Conservation (phyloP, 2,329 filamentous ascomycete species). For the Ilyonectria sp. region DNA sequence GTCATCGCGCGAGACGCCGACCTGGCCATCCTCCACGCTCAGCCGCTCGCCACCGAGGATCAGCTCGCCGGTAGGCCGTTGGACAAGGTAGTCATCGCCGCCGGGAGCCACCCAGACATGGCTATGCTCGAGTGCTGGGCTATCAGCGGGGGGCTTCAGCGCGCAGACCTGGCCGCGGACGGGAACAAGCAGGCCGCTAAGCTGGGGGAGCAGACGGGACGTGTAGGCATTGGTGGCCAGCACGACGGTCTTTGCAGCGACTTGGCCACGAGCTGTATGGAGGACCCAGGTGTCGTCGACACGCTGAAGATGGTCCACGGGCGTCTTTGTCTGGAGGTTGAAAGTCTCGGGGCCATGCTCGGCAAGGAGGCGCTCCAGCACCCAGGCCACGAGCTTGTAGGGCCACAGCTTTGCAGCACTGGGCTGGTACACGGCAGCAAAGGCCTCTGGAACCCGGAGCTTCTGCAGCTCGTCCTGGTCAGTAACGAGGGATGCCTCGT, state of each 20-base stretch:
- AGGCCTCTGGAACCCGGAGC: slow-evolving; percentile 69
- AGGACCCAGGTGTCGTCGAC: slow-evolving; percentile 68
- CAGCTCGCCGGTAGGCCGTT: slow-evolving; percentile 73
- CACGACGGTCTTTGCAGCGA: slow-evolving; percentile 76
- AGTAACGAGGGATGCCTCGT: slow-evolving; percentile 60
- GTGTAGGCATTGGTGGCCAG: slow-evolving; percentile 90
- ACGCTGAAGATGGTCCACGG: slow-evolving; percentile 67
- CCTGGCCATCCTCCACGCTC: slow-evolving; percentile 61
- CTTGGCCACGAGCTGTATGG: slow-evolving; percentile 77
- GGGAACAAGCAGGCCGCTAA: slow-evolving; percentile 82
- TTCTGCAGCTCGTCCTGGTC: slow-evolving; percentile 59
- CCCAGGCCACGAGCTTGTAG: slow-evolving; percentile 84
- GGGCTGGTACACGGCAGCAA: slow-evolving; percentile 75
- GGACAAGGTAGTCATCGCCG: slow-evolving; percentile 80
- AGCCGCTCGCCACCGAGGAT: slow-evolving; percentile 81
- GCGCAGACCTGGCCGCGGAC: slow-evolving; percentile 82
- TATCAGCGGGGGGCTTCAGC: slow-evolving; percentile 68
- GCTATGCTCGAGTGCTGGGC: slow-evolving; percentile 65
- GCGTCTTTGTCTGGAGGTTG: slow-evolving; percentile 83
- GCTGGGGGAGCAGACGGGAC: slow-evolving; percentile 78
- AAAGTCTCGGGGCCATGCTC: slow-evolving; percentile 61
- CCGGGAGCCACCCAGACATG: slow-evolving; percentile 71
- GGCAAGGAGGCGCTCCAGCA: slow-evolving; percentile 73
- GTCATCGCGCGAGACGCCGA: slow-evolving; percentile 73
- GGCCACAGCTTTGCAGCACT: slow-evolving; percentile 83